Evolutionary conservation across 192 early-diverging fungal genomes (phyloP), one percentile per base, ranked within the genome.

Genomic region (Coemansia guatemalensis): DNA sequence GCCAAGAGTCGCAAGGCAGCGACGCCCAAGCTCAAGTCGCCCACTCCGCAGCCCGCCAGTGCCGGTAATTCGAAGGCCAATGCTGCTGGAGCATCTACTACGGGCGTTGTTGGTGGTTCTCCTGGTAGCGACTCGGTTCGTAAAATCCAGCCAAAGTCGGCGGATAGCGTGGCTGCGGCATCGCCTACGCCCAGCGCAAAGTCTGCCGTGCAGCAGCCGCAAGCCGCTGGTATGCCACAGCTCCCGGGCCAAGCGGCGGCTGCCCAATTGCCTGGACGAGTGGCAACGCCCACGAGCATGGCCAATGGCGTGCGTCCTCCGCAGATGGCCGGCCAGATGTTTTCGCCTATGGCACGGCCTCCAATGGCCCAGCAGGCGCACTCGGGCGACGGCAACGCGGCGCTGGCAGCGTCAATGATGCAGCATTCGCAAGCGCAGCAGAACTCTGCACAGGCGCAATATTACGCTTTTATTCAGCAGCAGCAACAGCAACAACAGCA

Each of bases 21-120:
- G 0, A 79, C 76, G 22, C 76, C 76, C 23, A 79, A 79, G 32
- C 60, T 79, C 60, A 73, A 73, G 64, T 79, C 76, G 30, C 77
- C 77, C 0, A 73, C 77, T 0, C 77, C 77, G n/a, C 66, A 72
- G 47, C 48, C 71, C 2, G 8, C 5, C 8, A 1, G 0, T 22
- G 47, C 5, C 12, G 24, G 23, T 26, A 18, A 26, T 54, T 20
- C 51, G 6, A n/a, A n/a, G n/a, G n/a, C 49, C n/a, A 11, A 44
- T 24, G 54, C 22, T 24, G 29, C n/a, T 25, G 24, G 5, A 22
- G 24, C 44, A 47, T 17, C 30, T 5, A 8, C 53, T 65, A n/a
- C n/a, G n/a, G 41, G 24, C 21, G 44, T 27, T 17, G 2, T 29
- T 2, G 56, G 23, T 6, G 64, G 51, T 25, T 71, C 76, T 23